These are phyloP conservation scores for Mucor indicus DNA, from an alignment of 371 early-diverging fungal genomes.

Conservation along the genomic window DNA sequence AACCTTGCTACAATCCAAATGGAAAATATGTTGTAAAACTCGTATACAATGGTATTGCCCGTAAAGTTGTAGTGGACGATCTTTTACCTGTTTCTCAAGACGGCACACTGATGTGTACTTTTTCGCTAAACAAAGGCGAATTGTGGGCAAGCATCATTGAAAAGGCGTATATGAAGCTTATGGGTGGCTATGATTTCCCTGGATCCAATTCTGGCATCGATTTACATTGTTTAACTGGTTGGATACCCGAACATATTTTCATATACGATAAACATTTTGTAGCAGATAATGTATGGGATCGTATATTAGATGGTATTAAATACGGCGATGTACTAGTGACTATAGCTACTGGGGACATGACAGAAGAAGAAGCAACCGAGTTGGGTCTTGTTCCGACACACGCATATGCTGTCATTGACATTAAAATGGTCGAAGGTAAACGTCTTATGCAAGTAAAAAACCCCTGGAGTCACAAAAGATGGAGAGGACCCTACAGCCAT, in stretches of 20 bases:
- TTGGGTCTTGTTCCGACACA: slow-evolving; percentile 85
- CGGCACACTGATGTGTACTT: slow-evolving; percentile 81
- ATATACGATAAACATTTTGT: slow-evolving; percentile 68
- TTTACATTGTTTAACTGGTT: slow-evolving; percentile 84
- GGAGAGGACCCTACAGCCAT: slow-evolving; percentile 83
- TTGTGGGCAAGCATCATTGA: slow-evolving; percentile 88
- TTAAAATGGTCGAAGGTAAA: slow-evolving; percentile 27
- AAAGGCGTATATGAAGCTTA: slow-evolving; percentile 92
- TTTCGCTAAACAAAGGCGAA: slow-evolving; percentile 73
- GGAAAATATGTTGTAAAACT: slow-evolving; percentile 88
- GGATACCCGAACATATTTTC: slow-evolving; percentile 92
- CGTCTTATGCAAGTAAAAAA: slow-evolving; percentile 72
- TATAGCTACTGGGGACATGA: slow-evolving; percentile 71
- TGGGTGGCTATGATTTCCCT: slow-evolving; percentile 93
- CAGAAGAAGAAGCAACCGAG: slow-evolving; percentile 61
- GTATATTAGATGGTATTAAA: slow-evolving; percentile 65
- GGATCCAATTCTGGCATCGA: slow-evolving; percentile 94
- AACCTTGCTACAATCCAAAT: slow-evolving; percentile 79
- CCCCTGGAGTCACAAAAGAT: slow-evolving; percentile 88
- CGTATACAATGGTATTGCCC: slow-evolving; percentile 80
- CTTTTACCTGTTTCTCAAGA: slow-evolving; percentile 74
- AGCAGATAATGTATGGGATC: slow-evolving; percentile 69
- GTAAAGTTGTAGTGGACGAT: slow-evolving; percentile 92
- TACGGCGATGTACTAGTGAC: slow-evolving; percentile 66
- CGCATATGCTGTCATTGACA: slow-evolving; percentile 84